Evolutionary conservation across 176 grass and related monocot species (phyloP).

Genomic region (Carex scoparia): DNA sequence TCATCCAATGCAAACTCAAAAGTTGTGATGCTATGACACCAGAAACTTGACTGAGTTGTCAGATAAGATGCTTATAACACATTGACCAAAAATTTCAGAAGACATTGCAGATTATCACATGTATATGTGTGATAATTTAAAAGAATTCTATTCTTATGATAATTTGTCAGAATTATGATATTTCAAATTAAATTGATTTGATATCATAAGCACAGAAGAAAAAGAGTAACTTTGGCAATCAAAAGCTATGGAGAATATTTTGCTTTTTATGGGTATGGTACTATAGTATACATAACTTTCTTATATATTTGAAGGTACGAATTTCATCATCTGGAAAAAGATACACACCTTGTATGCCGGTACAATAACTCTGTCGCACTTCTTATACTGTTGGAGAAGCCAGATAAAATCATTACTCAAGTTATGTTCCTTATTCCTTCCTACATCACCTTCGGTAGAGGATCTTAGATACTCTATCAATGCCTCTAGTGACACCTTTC

Average conservation of each 20-base stretch:
- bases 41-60: neutral
- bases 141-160: neutral
- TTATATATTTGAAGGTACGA: neutral
- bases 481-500: conserved; percentile 56
- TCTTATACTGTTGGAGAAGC: conserved; percentile 67
- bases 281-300: conserved; percentile 14
- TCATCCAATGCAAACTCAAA: neutral
- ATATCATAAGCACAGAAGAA: neutral
- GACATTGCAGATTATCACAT: neutral
- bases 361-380: conserved; percentile 73
- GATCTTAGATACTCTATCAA: conserved; percentile 72
- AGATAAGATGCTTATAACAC: neutral
- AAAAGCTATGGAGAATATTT: neutral
- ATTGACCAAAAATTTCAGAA: neutral
- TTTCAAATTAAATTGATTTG: neutral
- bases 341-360: conserved; percentile 71
- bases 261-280: neutral
- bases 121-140: neutral
- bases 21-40: no score
- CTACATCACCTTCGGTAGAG: conserved; percentile 39
- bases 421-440: conserved; percentile 45
- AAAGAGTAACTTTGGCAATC: neutral
- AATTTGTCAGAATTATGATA: neutral
- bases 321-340: neutral
- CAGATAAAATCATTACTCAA: conserved; percentile 71